Evolutionary conservation across 768 basidiomycete species (phyloP), one percentile per base, ranked within the genome.

Genomic region (Xerocomus brunneocitrinus): DNA sequence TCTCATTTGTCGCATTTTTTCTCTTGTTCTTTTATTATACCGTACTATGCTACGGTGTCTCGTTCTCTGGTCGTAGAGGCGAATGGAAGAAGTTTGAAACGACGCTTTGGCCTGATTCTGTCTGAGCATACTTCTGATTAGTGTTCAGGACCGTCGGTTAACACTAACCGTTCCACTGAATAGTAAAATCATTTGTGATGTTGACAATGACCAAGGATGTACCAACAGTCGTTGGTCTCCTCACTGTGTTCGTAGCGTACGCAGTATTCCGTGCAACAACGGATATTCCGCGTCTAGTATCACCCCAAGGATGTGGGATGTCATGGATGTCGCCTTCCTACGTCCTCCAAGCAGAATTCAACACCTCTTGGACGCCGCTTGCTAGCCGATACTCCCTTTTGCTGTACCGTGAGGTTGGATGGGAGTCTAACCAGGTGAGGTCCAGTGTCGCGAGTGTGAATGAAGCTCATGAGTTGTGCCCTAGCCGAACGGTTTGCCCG

Each of bases 281-380:
- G 16, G 74, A 80, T 59, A 67, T 77, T n/a, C 68, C 73, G 25
- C 62, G 71, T 38, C 74, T 71, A 34, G 74, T 91, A 49, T 92
- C 91, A 0, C 89, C 89, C 5, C 89, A 92, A 77, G 91, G 90
- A 81, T 98, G 94, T 71, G 82, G 87, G 35, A 98, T 98, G 94
- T 92, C 91, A 49, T 94, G 83, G 78, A 97, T 95, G 94, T 89
- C 83, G 3, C 95, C 95, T 3, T 88, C 89, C 0, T 98, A 98
- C 68, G 68, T 91, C 16, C 76, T 83, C 32, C 85, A 95, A 59
- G 64, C 77, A 8, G 77, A 75, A 35, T 86, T 94, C 60, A 78
- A 91, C 61, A 58, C 71, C 14, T 73, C 79, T 3, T 87, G 88
- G 84, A 85, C 87, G 24, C 82, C 83, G 3, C 74, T 95, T 10